Evolutionary conservation across 2,329 filamentous ascomycete genomes (phyloP).

Genomic region (Whalleya microplaca): DNA sequence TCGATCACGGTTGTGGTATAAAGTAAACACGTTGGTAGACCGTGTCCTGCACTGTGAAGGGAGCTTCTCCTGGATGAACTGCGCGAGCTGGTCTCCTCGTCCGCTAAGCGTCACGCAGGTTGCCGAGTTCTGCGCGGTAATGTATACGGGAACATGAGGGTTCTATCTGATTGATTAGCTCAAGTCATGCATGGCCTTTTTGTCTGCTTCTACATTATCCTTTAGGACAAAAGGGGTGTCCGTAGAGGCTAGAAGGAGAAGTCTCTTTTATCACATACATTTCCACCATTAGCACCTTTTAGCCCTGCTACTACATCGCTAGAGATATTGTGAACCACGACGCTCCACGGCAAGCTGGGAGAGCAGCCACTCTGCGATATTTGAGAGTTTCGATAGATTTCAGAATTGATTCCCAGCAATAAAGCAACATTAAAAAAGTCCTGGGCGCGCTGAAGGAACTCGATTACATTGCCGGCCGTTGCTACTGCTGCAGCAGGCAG

Average conservation of each 20-base stretch:
- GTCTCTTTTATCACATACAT: background rate
- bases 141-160: background rate
- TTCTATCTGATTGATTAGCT: background rate
- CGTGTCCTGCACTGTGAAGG: conserved; percentile 12
- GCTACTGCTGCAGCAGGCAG: conserved; percentile 10
- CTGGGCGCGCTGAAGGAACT: conserved; percentile 7
- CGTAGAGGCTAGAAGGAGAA: no score
- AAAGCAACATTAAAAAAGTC: conserved; percentile 12
- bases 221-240: no score
- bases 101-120: conserved; percentile 16
- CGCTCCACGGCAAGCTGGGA: conserved; percentile 5
- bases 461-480: conserved; percentile 3
- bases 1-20: conserved; percentile 15
- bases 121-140: conserved; percentile 8
- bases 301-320: conserved; percentile 1
- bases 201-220: no score
- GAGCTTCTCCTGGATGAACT: conserved; percentile 9
- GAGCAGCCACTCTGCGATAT: conserved; percentile 1
- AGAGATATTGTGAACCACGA: conserved; percentile 10
- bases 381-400: conserved; percentile 7
- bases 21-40: conserved; percentile 13
- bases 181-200: no score
- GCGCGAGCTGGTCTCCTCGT: conserved; percentile 7
- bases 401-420: conserved; percentile 6
- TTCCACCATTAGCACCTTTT: background rate